Evolutionary conservation across 768 basidiomycete species (phyloP).

Genomic region (Zangia roseola): DNA sequence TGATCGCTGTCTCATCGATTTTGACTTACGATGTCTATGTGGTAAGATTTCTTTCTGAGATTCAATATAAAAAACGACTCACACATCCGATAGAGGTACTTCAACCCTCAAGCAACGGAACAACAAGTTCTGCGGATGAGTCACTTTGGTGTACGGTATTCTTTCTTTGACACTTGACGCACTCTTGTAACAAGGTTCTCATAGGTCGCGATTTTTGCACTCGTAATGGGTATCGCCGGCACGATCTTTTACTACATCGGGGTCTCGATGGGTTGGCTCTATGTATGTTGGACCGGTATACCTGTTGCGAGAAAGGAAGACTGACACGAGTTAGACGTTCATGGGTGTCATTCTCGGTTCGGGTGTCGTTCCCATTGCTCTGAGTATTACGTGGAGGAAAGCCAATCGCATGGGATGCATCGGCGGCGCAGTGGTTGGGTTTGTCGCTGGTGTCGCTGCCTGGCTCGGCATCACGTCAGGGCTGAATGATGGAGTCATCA

Average conservation of each 20-base stretch:
- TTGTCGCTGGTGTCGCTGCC: slow-evolving; percentile 65
- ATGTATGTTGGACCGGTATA: slow-evolving; percentile 48
- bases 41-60: slow-evolving; percentile 33
- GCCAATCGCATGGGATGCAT: slow-evolving; percentile 87
- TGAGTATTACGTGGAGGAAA: slow-evolving; percentile 81
- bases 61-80: background rate
- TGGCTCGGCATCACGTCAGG: slow-evolving; percentile 84
- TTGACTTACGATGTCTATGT: slow-evolving; percentile 87
- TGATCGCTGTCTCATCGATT: slow-evolving; percentile 85
- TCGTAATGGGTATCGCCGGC: slow-evolving; percentile 82
- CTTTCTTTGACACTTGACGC: background rate
- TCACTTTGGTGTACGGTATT: slow-evolving; percentile 54
- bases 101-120: slow-evolving; percentile 82
- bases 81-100: slow-evolving; percentile 50
- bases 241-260: slow-evolving; percentile 88
- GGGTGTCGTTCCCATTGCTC: slow-evolving; percentile 83
- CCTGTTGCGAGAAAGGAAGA: background rate
- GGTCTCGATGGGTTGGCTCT: slow-evolving; percentile 92
- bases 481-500: slow-evolving; percentile 68
- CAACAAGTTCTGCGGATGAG: slow-evolving; percentile 66
- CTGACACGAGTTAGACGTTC: slow-evolving; percentile 54
- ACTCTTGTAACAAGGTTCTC: background rate
- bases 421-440: slow-evolving; percentile 67
- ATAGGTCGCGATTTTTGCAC: slow-evolving; percentile 65
- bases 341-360: slow-evolving; percentile 88